phyloP scores from a whole-genome alignment of 257 asterid genomes.

The Ligustrum vulgare region DNA sequence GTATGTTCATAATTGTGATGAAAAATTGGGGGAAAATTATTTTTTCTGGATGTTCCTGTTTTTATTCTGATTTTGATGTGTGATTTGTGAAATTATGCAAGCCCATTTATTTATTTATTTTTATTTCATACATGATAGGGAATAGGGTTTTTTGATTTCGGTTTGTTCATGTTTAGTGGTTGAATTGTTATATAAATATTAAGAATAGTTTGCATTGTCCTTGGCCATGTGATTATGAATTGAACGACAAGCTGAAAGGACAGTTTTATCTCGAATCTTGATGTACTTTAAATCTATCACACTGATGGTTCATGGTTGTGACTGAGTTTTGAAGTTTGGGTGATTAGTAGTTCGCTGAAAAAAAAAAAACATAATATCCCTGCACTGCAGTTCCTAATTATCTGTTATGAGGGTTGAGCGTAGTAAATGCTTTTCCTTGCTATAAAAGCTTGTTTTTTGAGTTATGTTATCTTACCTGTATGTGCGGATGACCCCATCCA shows the following conservation, averaged over 20 bases:
- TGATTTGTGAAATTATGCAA: neutral
- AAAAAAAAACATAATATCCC: neutral
- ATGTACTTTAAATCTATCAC: neutral
- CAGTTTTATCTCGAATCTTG: neutral
- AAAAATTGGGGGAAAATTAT: neutral
- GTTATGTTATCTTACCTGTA: neutral
- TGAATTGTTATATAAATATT: too few relatives aligned
- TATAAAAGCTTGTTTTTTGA: neutral
- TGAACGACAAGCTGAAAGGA: neutral
- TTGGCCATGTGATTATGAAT: neutral
- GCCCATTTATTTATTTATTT: neutral
- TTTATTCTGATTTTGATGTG: neutral
- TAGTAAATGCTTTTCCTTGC: neutral
- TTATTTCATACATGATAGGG: neutral
- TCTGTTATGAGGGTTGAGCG: neutral
- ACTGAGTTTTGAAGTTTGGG: neutral
- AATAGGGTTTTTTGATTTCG: neutral
- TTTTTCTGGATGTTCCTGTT: neutral
- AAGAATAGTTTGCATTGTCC: neutral
- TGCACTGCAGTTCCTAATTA: neutral
- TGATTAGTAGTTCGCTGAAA: neutral
- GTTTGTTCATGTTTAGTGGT: neutral
- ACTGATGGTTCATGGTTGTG: neutral
- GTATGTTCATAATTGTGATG: constrained; percentile 32
- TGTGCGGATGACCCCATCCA: neutral